phyloP scores from a whole-genome alignment of 768 basidiomycete species.

The Candolleomyces efflorescens region DNA sequence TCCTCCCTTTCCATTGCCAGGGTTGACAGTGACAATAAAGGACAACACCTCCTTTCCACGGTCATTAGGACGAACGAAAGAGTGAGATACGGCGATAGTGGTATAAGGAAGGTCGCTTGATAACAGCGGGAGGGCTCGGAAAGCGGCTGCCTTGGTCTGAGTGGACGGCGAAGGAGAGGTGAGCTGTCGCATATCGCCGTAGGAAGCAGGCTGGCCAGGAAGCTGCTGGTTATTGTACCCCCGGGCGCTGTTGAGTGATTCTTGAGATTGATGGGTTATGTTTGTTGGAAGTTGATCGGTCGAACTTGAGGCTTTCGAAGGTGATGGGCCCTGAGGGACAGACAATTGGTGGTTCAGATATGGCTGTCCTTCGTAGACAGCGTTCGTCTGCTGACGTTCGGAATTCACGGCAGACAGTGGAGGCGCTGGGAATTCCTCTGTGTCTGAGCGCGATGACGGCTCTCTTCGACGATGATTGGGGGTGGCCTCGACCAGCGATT shows the following conservation, averaged over 20 bases:
- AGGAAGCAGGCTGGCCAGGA: conserved; percentile 5
- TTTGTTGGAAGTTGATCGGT: conserved; percentile 7
- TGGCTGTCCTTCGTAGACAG: conserved; percentile 17
- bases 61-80: conserved; percentile 85
- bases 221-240: conserved; percentile 11
- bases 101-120: conserved; percentile 72
- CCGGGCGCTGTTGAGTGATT: conserved; percentile 10
- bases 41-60: conserved; percentile 89
- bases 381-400: conserved; percentile 20
- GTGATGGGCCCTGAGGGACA: conserved; percentile 12
- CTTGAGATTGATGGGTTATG: conserved; percentile 9
- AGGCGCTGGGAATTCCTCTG: conserved; percentile 52
- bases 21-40: conserved; percentile 76
- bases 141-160: conserved; percentile 37
- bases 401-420: conserved; percentile 27
- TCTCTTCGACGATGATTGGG: conserved; percentile 23
- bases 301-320: conserved; percentile 7
- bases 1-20: conserved; percentile 62
- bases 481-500: conserved; percentile 12
- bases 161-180: conserved; percentile 13
- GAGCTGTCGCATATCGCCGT: conserved; percentile 12
- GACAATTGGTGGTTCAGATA: conserved; percentile 7
- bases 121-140: conserved; percentile 71
- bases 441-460: conserved; percentile 29
- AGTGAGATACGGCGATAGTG: conserved; percentile 66